Evolutionary conservation across 441 rosid species (phyloP), one percentile per base, ranked within the genome.

Genomic region (Bocquillonia castaneifolia): DNA sequence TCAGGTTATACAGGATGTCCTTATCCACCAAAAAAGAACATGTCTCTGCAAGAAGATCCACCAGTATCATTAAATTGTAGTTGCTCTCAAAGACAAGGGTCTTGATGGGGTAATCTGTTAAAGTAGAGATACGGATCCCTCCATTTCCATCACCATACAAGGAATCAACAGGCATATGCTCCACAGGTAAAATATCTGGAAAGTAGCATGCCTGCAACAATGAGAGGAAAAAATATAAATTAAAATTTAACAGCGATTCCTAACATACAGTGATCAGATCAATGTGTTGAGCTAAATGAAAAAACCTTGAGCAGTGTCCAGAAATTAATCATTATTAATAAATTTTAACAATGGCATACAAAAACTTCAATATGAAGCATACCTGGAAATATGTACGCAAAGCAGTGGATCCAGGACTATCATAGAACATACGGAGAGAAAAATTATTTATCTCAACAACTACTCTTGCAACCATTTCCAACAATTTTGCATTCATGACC

Each of bases 201-300:
- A 82, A 72, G 76, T 82, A 82, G 76, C 79, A 80, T 23, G 77
- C 82, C 86, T 80, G 77, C 52, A 77, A 26, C 59, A 64, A 7
- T 22, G 36, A 56, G 56, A 34, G 13, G 40, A 39, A 15, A 59
- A 59, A 23, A n/a, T n/a, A n/a, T n/a, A n/a, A 57, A 70, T 57
- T 7, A 37, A 54, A 69, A 59, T 60, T 63, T 48, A 48, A 12
- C 8, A 15, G 26, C 23, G 18, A 32, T 37, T 25, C 6, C 22
- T 39, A 32, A 32, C 51, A 58, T 36, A 58, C n/a, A 68, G 1
- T 28, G 45, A 48, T n/a, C 31, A 31, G 25, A 64, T n/a, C 0
- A 14, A 9, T 9, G 22, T 10, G 12, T 51, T 13, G 52, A 15
- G 54, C 25, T 50, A 63, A 10, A 5, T 18, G 17, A 8, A 5